A percentile compares a stretch with the other conserved stretches of the same genome.
Evolutionary conservation across 2,329 filamentous ascomycete species (phyloP).

Genomic region (Stachybotrys chartarum): DNA sequence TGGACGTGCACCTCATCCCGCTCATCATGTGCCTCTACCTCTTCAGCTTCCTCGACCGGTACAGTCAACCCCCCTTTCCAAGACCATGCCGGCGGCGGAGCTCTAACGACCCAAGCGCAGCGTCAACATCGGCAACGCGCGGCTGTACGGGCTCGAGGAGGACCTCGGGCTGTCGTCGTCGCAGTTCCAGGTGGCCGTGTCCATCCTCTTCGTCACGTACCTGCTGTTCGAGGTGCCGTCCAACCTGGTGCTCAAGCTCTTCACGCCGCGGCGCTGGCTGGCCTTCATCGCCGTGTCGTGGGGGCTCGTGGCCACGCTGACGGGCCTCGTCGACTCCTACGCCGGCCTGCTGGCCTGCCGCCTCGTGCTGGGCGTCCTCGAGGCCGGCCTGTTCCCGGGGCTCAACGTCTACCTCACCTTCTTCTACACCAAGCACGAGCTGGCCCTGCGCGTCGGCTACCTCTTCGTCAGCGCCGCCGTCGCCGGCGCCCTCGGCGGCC

Average conservation of each 20-base stretch:
- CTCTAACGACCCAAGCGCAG: slow-evolving; percentile 16
- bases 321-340: slow-evolving; percentile 60
- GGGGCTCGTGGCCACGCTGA: slow-evolving; percentile 64
- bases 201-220: slow-evolving; percentile 62
- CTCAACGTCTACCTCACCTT: slow-evolving; percentile 64
- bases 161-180: slow-evolving; percentile 52
- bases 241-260: slow-evolving; percentile 56
- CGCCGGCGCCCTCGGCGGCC: slow-evolving; percentile 64
- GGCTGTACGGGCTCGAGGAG: slow-evolving; percentile 56
- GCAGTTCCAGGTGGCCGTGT: slow-evolving; percentile 64
- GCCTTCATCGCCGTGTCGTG: slow-evolving; percentile 57
- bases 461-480: slow-evolving; percentile 65
- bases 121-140: slow-evolving; percentile 69
- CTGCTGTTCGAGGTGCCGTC: slow-evolving; percentile 56
- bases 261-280: slow-evolving; percentile 56
- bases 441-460: slow-evolving; percentile 66
- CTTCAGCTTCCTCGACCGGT: slow-evolving; percentile 69
- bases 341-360: slow-evolving; percentile 60
- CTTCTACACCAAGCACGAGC: slow-evolving; percentile 68
- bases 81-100: background rate
- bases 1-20: slow-evolving; percentile 58
- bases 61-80: slow-evolving; percentile 14
- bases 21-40: slow-evolving; percentile 65
- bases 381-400: slow-evolving; percentile 65
- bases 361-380: slow-evolving; percentile 59